These are phyloP conservation scores for Dissophora globulifera DNA, from an alignment of 192 early-diverging fungal genomes.

Conservation along the genomic window DNA sequence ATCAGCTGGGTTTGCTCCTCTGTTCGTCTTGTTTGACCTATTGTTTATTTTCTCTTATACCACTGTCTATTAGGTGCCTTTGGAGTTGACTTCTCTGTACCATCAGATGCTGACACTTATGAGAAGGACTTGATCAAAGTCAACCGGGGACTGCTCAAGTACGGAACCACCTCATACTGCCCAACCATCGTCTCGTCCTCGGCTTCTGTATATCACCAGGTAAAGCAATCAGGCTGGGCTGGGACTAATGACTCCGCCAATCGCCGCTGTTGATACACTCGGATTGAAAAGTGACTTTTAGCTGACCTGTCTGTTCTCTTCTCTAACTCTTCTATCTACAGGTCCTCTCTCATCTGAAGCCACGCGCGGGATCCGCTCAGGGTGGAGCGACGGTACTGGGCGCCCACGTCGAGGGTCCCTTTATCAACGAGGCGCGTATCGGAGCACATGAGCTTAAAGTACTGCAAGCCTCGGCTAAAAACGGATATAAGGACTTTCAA, in stretches of 20 bases:
- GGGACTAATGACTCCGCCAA: no score
- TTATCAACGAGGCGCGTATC: constrained; percentile 75
- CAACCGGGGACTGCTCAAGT: constrained; percentile 77
- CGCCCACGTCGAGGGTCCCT: constrained; percentile 70
- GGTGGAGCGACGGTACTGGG: constrained; percentile 75
- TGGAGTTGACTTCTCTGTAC: constrained; percentile 78
- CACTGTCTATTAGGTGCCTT: constrained; percentile 66
- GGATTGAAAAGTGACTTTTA: no score
- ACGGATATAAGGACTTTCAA: constrained; percentile 72
- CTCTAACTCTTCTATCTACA: constrained; percentile 1
- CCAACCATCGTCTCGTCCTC: constrained; percentile 83
- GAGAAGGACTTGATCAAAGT: constrained; percentile 72
- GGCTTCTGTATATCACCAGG: constrained; percentile 76
- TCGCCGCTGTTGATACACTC: no score
- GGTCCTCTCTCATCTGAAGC: constrained; percentile 68
- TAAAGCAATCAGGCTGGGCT: no score
- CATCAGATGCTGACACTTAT: constrained; percentile 67
- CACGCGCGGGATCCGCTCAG: constrained; percentile 67
- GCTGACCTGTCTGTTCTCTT: neutral
- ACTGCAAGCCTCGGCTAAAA: constrained; percentile 66
- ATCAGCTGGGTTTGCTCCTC: no score
- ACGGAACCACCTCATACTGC: constrained; percentile 84
- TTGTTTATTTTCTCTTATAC: no score
- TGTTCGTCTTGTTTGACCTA: neutral
- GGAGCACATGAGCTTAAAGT: constrained; percentile 79